phyloP scores from a whole-genome alignment of 192 early-diverging fungal species.

The Backusella psychrophila region DNA sequence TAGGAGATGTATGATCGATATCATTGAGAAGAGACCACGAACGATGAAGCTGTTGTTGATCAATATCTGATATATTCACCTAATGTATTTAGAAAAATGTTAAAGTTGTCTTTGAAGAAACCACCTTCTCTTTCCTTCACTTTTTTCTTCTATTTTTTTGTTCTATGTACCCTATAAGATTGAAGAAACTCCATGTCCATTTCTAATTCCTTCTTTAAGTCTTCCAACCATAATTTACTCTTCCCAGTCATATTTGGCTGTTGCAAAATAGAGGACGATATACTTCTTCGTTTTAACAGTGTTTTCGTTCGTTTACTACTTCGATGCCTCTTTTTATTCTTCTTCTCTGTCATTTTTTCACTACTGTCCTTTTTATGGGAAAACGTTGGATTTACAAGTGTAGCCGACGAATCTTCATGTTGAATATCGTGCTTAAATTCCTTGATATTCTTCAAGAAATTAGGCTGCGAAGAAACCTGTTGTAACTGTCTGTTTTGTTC shows the following conservation, averaged over 20 bases:
- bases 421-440: background rate
- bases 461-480: background rate
- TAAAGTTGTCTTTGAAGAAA: background rate
- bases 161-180: background rate
- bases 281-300: background rate
- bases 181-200: background rate
- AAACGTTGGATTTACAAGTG: background rate
- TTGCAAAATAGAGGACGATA: background rate
- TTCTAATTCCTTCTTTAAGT: background rate
- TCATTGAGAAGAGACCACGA: background rate
- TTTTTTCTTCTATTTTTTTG: background rate
- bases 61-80: background rate
- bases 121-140: background rate
- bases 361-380: background rate
- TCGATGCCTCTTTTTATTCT: background rate
- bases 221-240: background rate
- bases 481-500: background rate
- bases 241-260: background rate
- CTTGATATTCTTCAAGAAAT: background rate
- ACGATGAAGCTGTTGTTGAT: background rate
- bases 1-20: background rate
- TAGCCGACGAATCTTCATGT: constrained; percentile 8
- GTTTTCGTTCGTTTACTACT: constrained; percentile 12
- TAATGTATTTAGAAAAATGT: background rate
- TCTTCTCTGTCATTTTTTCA: background rate